These are phyloP conservation scores for Globisporangium paddicum DNA, from an alignment of 352 stramenopile species.

Conservation along the genomic window DNA sequence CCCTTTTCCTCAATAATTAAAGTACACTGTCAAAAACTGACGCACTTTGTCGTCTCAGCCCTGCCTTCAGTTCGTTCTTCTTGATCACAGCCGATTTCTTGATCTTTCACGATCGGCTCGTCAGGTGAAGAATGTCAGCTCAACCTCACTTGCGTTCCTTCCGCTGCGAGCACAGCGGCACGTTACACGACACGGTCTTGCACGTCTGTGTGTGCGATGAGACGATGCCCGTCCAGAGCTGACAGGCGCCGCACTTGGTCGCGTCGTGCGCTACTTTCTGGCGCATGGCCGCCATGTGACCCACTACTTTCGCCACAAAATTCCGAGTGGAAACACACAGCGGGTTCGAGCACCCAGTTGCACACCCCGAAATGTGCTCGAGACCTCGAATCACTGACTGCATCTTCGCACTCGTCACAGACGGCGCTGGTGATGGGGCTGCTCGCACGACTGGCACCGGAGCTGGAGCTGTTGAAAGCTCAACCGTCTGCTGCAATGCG, in stretches of 20 bases:
- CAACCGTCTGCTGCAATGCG: neutral
- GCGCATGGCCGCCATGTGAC: constrained; percentile 25
- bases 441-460: neutral
- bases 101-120: neutral
- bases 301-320: constrained; percentile 50
- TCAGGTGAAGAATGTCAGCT: too few relatives aligned
- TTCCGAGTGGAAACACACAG: constrained; percentile 48
- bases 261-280: constrained; percentile 22
- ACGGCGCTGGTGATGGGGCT: constrained; percentile 7
- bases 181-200: constrained; percentile 16
- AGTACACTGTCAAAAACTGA: constrained; percentile 13
- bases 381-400: constrained; percentile 53
- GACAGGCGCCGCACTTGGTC: constrained; percentile 43
- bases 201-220: constrained; percentile 27
- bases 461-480: neutral
- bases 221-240: constrained; percentile 50
- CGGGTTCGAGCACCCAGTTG: constrained; percentile 38
- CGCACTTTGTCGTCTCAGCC: neutral
- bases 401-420: constrained; percentile 31
- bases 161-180: constrained; percentile 34
- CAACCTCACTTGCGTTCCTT: constrained; percentile 8
- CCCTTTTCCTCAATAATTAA: constrained; percentile 8
- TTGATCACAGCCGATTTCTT: neutral
- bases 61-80: neutral
- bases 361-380: constrained; percentile 36